A percentile compares a stretch with the other conserved stretches of the same genome.
These are phyloP conservation scores for Fusarium stilboides DNA, from an alignment of 2,329 filamentous ascomycete genomes.

Conservation along the genomic window DNA sequence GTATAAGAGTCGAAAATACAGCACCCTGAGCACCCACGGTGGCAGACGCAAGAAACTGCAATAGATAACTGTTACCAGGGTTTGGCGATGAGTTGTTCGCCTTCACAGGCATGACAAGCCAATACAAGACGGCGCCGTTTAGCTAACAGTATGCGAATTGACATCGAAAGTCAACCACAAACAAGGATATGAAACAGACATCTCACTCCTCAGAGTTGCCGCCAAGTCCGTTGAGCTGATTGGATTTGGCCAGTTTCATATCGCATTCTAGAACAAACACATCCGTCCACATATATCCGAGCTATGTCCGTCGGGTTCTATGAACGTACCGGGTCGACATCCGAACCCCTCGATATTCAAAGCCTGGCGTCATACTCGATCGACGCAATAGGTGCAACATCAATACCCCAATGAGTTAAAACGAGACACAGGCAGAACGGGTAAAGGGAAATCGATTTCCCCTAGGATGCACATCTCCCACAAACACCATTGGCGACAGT, in stretches of 20 bases:
- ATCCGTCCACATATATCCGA: conserved; percentile 19
- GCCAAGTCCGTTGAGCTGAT: conserved; percentile 23
- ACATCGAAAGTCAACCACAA: conserved; percentile 3
- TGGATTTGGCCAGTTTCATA: conserved; percentile 18
- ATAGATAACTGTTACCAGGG: too few species aligned
- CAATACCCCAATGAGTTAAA: conserved; percentile 1
- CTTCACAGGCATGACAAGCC: too few species aligned
- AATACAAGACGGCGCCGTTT: too few species aligned
- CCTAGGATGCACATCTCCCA: neutral
- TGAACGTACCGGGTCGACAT: conserved; percentile 2
- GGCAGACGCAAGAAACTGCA: too few species aligned
- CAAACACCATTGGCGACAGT: neutral
- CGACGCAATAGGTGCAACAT: conserved; percentile 7
- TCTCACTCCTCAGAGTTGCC: conserved; percentile 13
- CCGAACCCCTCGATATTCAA: conserved; percentile 8
- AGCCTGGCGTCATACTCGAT: conserved; percentile 2
- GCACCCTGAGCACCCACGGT: too few species aligned
- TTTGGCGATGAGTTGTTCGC: too few species aligned
- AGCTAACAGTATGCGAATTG: too few species aligned
- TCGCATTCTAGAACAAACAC: conserved; percentile 22
- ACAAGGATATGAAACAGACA: conserved; percentile 28
- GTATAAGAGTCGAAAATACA: too few species aligned
- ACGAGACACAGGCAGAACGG: neutral
- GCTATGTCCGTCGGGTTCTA: conserved; percentile 25
- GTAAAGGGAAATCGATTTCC: conserved; percentile 5